A percentile compares a stretch with the other conserved stretches of the same genome.
Evolutionary conservation across 192 early-diverging fungal species (phyloP).

Genomic region (Backusella psychrophila): DNA sequence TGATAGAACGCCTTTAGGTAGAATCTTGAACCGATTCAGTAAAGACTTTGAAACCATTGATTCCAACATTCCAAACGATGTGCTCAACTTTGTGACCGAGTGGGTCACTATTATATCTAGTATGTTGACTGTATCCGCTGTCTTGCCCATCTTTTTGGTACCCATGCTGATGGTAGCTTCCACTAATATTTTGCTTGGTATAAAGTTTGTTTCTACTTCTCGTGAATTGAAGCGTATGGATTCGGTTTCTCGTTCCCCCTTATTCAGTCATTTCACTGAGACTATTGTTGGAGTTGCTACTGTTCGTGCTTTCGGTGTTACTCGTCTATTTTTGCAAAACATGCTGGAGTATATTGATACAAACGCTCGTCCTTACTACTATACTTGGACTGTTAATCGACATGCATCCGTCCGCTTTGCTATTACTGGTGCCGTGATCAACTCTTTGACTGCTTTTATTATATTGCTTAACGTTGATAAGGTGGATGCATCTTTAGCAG

Average conservation of each 20-base stretch:
- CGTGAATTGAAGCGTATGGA: slow-evolving; percentile 93
- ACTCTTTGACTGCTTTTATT: slow-evolving; percentile 61
- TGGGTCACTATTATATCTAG: slow-evolving; percentile 9
- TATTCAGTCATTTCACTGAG: slow-evolving; percentile 75
- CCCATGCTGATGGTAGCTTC: background rate
- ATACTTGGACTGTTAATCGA: slow-evolving; percentile 73
- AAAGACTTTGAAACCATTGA: slow-evolving; percentile 60
- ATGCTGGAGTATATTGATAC: slow-evolving; percentile 59
- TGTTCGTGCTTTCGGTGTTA: slow-evolving; percentile 77
- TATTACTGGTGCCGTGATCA: slow-evolving; percentile 63
- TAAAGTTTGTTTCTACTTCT: slow-evolving; percentile 67
- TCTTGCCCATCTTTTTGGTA: background rate
- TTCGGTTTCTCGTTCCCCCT: slow-evolving; percentile 65
- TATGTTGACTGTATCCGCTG: background rate
- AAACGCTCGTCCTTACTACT: slow-evolving; percentile 77
- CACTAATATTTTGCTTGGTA: slow-evolving; percentile 25
- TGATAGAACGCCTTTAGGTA: slow-evolving; percentile 75
- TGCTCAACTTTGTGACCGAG: slow-evolving; percentile 6
- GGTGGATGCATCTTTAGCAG: slow-evolving; percentile 80
- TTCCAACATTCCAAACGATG: slow-evolving; percentile 16
- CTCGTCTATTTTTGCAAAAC: slow-evolving; percentile 61
- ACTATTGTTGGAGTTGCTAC: slow-evolving; percentile 75
- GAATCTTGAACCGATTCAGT: slow-evolving; percentile 81
- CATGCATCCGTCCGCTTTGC: slow-evolving; percentile 80
- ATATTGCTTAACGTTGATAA: slow-evolving; percentile 49